Conservation (phyloP, 805 yeast genomes). For the Ogataea allantospora region DNA sequence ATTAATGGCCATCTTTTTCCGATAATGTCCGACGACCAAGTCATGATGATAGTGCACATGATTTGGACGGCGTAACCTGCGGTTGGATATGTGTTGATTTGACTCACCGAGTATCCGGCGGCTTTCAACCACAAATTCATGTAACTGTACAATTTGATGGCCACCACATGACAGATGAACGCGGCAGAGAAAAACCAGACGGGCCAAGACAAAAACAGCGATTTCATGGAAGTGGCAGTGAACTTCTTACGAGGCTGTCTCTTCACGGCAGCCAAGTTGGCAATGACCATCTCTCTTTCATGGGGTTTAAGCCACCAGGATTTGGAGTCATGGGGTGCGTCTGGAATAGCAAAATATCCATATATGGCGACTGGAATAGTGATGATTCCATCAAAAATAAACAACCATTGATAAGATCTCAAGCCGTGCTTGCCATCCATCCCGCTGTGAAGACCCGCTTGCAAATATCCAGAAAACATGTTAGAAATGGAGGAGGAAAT, state of each 20-base stretch:
- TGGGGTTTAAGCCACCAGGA: constrained; percentile 11
- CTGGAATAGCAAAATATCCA: constrained; percentile 58
- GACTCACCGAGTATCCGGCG: constrained; percentile 25
- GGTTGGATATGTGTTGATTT: constrained; percentile 34
- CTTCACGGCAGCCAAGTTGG: constrained; percentile 11
- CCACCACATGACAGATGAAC: constrained; percentile 24
- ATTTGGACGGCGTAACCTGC: constrained; percentile 34
- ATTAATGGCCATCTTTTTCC: constrained; percentile 32
- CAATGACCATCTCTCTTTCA: constrained; percentile 7
- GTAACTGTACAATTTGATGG: constrained; percentile 23
- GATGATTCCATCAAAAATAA: constrained; percentile 59
- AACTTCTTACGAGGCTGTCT: constrained; percentile 18
- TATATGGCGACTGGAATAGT: constrained; percentile 56
- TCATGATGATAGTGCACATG: constrained; percentile 26
- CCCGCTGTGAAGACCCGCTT: constrained; percentile 48
- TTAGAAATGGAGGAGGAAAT: constrained; percentile 61
- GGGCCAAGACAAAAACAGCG: constrained; percentile 18
- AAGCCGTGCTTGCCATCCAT: constrained; percentile 50
- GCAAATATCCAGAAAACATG: constrained; percentile 59
- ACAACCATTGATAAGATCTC: constrained; percentile 69
- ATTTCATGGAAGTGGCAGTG: constrained; percentile 8
- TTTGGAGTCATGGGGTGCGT: constrained; percentile 38
- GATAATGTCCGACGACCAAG: constrained; percentile 31
- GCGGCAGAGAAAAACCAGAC: constrained; percentile 20
- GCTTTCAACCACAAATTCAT: constrained; percentile 33